Evolutionary conservation across 352 stramenopile genomes (phyloP).

Genomic region (Globisporangium nagaii): DNA sequence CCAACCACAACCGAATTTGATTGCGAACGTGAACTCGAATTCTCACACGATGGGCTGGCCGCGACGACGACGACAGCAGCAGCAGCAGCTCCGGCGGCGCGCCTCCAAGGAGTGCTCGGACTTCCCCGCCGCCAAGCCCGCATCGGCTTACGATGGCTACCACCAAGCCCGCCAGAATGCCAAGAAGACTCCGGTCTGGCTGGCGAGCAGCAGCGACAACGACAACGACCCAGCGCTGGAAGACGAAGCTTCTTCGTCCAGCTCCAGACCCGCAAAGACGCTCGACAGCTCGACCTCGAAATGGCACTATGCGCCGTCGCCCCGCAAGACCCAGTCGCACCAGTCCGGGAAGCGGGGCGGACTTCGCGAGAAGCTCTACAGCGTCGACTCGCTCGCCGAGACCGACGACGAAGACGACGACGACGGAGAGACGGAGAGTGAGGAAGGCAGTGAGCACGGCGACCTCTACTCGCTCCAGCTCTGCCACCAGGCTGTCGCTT

Average conservation of each 20-base stretch:
- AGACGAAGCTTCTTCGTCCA: neutral
- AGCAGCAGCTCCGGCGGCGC: constrained; percentile 15
- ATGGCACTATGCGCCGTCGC: constrained; percentile 1
- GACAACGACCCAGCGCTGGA: neutral
- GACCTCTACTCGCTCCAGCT: constrained; percentile 11
- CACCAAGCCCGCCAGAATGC: too few relatives aligned
- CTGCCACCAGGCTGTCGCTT: constrained; percentile 12
- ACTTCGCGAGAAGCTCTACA: constrained; percentile 24
- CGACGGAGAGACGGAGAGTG: constrained; percentile 25
- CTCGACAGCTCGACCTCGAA: neutral
- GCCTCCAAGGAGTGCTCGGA: constrained; percentile 2
- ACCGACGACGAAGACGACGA: constrained; percentile 32
- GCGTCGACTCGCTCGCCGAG: constrained; percentile 24
- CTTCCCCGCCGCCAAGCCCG: neutral
- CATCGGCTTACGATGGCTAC: neutral
- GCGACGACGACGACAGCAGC: constrained; percentile 13
- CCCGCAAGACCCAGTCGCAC: neutral
- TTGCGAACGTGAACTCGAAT: constrained; percentile 5
- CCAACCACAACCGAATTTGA: constrained; percentile 11
- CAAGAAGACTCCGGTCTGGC: neutral
- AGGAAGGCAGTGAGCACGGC: constrained; percentile 15
- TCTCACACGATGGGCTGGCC: constrained; percentile 10
- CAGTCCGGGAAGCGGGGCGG: neutral
- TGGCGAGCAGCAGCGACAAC: neutral
- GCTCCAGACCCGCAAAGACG: neutral